Percentiles rank a stretch among this genome's conserved stretches.
Conservation (phyloP, 768 basidiomycete species). For the Tylopilus rubrobrunneus region DNA sequence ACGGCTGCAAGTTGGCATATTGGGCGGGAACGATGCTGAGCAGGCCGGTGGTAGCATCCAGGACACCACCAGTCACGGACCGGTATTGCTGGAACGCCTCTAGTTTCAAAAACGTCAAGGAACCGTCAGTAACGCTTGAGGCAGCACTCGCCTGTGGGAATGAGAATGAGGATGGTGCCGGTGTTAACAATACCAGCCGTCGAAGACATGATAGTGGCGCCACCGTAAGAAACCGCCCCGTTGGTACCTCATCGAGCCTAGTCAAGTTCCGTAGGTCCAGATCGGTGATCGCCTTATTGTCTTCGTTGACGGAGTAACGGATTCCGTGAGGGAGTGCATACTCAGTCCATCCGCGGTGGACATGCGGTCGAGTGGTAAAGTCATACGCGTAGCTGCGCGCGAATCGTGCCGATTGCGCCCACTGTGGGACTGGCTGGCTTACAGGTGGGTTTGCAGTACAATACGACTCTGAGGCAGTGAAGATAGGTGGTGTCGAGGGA, state of each 20-base stretch:
- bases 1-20: background rate
- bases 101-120: background rate
- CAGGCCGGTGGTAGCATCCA: background rate
- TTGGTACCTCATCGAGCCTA: constrained; percentile 38
- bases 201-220: constrained; percentile 14
- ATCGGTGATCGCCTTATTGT: too few species aligned
- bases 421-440: too few species aligned
- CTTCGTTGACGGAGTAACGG: too few species aligned
- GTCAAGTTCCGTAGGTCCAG: too few species aligned
- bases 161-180: constrained; percentile 26
- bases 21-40: background rate
- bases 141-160: constrained; percentile 18
- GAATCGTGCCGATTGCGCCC: too few species aligned
- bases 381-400: too few species aligned
- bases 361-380: too few species aligned
- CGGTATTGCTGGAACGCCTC: background rate
- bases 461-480: too few species aligned
- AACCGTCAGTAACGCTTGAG: background rate
- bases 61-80: background rate
- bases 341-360: too few species aligned
- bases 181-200: constrained; percentile 34
- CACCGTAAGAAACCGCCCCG: constrained; percentile 31
- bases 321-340: too few species aligned
- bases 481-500: too few species aligned
- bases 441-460: too few species aligned